Evolutionary conservation across 768 basidiomycete genomes (phyloP).

Genomic region (Nidularia sp.): DNA sequence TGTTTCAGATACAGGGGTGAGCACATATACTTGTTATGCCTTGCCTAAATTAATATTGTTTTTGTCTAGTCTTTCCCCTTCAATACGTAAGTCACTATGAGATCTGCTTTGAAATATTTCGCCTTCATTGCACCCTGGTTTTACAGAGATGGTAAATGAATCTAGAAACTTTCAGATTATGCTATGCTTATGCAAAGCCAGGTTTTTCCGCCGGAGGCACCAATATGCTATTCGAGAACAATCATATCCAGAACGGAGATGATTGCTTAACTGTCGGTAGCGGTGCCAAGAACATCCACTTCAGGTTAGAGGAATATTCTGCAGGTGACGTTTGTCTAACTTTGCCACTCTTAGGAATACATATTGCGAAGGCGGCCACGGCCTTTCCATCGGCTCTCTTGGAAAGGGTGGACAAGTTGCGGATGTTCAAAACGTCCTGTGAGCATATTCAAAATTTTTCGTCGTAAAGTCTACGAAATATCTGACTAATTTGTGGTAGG

Average conservation of each 20-base stretch:
- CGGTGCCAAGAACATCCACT: slow-evolving; percentile 52
- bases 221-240: slow-evolving; percentile 56
- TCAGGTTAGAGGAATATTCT: slow-evolving; percentile 20
- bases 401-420: slow-evolving; percentile 42
- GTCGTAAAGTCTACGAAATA: background rate
- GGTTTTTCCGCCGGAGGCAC: slow-evolving; percentile 55
- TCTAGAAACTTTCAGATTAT: background rate
- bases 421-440: slow-evolving; percentile 56
- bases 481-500: slow-evolving; percentile 12
- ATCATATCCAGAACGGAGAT: slow-evolving; percentile 55
- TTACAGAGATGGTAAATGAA: slow-evolving; percentile 29
- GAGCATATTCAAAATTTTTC: slow-evolving; percentile 10
- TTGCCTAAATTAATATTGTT: background rate
- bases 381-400: slow-evolving; percentile 54
- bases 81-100: slow-evolving; percentile 42
- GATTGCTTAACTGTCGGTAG: slow-evolving; percentile 58
- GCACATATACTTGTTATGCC: background rate
- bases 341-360: slow-evolving; percentile 27
- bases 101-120: background rate
- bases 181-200: slow-evolving; percentile 4
- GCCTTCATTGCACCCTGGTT: background rate
- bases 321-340: too few species aligned
- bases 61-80: slow-evolving; percentile 47
- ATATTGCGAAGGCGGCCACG: slow-evolving; percentile 57
- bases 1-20: slow-evolving; percentile 38